phyloP scores from a whole-genome alignment of 1,139 yeast species.

The Diutina siamensis region DNA sequence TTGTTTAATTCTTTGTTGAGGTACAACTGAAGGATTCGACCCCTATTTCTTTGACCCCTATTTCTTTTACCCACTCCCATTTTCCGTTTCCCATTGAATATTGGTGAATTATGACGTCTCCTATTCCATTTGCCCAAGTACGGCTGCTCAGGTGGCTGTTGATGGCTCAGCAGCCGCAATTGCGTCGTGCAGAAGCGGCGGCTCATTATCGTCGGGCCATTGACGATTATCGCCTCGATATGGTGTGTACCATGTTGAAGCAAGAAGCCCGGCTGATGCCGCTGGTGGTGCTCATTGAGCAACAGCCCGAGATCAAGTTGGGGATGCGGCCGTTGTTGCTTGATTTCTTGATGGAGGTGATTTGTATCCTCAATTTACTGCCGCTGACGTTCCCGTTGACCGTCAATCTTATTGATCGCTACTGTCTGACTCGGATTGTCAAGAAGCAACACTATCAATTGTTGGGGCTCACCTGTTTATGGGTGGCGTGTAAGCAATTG shows the following conservation, averaged over 20 bases:
- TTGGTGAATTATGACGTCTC: neutral
- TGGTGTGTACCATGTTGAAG: constrained; percentile 25
- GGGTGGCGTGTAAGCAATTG: constrained; percentile 65
- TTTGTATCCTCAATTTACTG: constrained; percentile 35
- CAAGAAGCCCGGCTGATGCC: constrained; percentile 27
- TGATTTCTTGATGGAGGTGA: constrained; percentile 44
- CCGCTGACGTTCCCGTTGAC: constrained; percentile 44
- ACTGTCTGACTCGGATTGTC: constrained; percentile 38
- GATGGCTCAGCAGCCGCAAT: neutral
- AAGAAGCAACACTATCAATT: constrained; percentile 51
- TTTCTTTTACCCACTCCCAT: neutral
- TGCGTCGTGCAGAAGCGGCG: constrained; percentile 14
- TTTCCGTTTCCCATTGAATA: neutral
- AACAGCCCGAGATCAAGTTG: constrained; percentile 39
- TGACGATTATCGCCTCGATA: constrained; percentile 31
- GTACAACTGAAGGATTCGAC: too few species aligned
- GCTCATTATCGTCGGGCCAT: constrained; percentile 26
- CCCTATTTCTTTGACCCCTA: neutral
- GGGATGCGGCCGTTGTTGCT: constrained; percentile 40
- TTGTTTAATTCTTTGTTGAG: too few species aligned
- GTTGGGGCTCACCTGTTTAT: constrained; percentile 57
- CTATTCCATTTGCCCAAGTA: neutral
- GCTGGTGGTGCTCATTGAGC: constrained; percentile 30
- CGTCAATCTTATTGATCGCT: constrained; percentile 42
- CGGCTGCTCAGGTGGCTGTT: neutral